These are phyloP conservation scores for Actinomucor elegans DNA, from an alignment of 371 early-diverging fungal species.

Conservation along the genomic window DNA sequence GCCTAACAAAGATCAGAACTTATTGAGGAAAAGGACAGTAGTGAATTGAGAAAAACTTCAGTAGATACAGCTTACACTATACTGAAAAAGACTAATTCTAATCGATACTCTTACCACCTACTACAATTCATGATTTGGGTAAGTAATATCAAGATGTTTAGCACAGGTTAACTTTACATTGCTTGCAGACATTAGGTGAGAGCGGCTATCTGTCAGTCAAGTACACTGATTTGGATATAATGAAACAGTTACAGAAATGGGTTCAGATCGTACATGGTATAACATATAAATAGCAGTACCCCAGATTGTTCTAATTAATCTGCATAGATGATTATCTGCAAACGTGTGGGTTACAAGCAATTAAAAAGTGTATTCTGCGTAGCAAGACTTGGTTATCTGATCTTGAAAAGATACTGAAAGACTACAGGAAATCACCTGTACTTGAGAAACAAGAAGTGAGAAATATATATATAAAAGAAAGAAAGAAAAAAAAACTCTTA, in stretches of 20 bases:
- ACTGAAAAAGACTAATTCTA: constrained; percentile 2
- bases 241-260: constrained; percentile 38
- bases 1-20: no score
- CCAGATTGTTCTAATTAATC: no score
- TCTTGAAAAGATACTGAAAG: constrained; percentile 17
- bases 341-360: constrained; percentile 28
- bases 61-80: constrained; percentile 9
- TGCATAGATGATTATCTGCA: constrained; percentile 32
- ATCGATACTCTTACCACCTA: constrained; percentile 7
- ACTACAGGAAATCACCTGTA: constrained; percentile 18
- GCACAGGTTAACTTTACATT: no score
- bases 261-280: constrained; percentile 32
- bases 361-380: constrained; percentile 29
- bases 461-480: no score
- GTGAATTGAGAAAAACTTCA: constrained; percentile 14
- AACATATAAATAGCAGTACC: no score
- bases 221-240: constrained; percentile 26
- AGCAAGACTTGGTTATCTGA: constrained; percentile 29
- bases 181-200: constrained; percentile 29
- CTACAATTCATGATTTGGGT: constrained; percentile 27
- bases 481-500: neutral
- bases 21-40: constrained; percentile 7
- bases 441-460: constrained; percentile 33
- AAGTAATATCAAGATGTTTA: no score
- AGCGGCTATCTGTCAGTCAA: constrained; percentile 25